A percentile compares a stretch with the other conserved stretches of the same genome.
Evolutionary conservation across 2,329 filamentous ascomycete genomes (phyloP).

Genomic region (Aspergillus viridinutans): DNA sequence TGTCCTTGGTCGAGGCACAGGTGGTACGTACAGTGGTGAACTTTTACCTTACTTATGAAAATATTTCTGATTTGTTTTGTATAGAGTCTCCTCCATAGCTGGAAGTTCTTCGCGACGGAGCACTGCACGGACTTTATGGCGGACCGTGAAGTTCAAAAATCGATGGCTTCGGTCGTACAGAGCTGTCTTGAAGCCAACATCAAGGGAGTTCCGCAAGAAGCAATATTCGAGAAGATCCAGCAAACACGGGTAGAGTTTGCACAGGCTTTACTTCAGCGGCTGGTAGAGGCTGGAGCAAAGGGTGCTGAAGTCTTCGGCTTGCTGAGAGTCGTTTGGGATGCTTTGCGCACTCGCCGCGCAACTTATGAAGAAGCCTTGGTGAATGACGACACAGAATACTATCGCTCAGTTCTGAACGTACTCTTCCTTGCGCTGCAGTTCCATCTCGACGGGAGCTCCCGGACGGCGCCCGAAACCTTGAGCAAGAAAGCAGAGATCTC

Average conservation of each 20-base stretch:
- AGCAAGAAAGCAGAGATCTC: slow-evolving; percentile 36
- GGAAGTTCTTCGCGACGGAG: slow-evolving; percentile 83
- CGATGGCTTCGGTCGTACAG: slow-evolving; percentile 69
- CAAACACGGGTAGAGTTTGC: slow-evolving; percentile 74
- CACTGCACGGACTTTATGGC: slow-evolving; percentile 62
- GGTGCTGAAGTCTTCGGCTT: slow-evolving; percentile 51
- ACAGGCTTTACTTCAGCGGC: slow-evolving; percentile 73
- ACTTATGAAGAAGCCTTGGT: slow-evolving; percentile 59
- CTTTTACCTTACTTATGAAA: background rate
- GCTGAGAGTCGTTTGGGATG: slow-evolving; percentile 57
- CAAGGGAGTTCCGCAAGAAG: slow-evolving; percentile 66
- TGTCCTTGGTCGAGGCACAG: slow-evolving; percentile 90
- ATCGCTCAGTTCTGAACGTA: slow-evolving; percentile 76
- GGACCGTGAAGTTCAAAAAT: slow-evolving; percentile 57
- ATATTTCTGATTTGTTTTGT: slow-evolving; percentile 22
- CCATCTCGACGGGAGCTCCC: slow-evolving; percentile 35
- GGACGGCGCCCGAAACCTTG: slow-evolving; percentile 30
- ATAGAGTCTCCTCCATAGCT: slow-evolving; percentile 76
- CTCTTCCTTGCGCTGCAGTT: slow-evolving; percentile 74
- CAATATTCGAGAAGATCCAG: slow-evolving; percentile 75
- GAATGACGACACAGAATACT: slow-evolving; percentile 62
- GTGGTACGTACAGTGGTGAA: slow-evolving; percentile 53
- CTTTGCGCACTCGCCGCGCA: slow-evolving; percentile 50
- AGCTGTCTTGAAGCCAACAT: slow-evolving; percentile 78
- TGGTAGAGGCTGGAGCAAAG: slow-evolving; percentile 56